A percentile compares a stretch with the other conserved stretches of the same genome.
phyloP scores from a whole-genome alignment of 2,329 filamentous ascomycete species.

The Fusarium protoensiforme region DNA sequence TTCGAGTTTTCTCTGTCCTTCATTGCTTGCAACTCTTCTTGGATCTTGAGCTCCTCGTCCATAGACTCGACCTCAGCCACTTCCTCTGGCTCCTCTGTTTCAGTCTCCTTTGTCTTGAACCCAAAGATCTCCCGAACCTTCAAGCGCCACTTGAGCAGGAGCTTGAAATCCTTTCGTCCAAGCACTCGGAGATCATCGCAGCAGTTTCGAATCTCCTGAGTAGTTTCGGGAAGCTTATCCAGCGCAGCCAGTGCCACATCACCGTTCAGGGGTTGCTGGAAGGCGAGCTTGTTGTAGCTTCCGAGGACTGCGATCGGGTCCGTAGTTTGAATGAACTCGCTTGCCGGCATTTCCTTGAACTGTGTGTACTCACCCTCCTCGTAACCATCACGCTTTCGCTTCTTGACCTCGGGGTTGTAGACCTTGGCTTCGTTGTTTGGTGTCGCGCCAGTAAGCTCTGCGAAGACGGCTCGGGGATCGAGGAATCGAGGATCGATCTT shows the following conservation, averaged over 20 bases:
- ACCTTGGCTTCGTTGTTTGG: conserved; percentile 98
- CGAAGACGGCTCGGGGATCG: conserved; percentile 90
- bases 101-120: conserved; percentile 78
- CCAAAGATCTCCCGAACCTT: conserved; percentile 92
- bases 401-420: conserved; percentile 97
- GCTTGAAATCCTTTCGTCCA: conserved; percentile 93
- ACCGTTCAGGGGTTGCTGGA: conserved; percentile 81
- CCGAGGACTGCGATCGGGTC: conserved; percentile 95
- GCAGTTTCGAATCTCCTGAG: conserved; percentile 80
- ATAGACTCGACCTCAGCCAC: conserved; percentile 87
- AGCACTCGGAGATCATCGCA: conserved; percentile 89
- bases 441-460: conserved; percentile 84
- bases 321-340: conserved; percentile 91
- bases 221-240: conserved; percentile 87
- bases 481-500: conserved; percentile 91
- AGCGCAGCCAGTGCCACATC: conserved; percentile 90
- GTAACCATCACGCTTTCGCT: conserved; percentile 96
- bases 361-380: conserved; percentile 95
- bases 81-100: conserved; percentile 66
- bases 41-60: conserved; percentile 93
- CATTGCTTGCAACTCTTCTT: conserved; percentile 85
- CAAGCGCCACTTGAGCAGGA: conserved; percentile 88
- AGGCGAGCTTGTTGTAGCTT: conserved; percentile 83
- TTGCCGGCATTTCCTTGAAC: conserved; percentile 88
- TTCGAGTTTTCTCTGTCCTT: conserved; percentile 81